Base-by-base conservation (phyloP, 768 basidiomycete species). In the Suillus luteus region DNA sequence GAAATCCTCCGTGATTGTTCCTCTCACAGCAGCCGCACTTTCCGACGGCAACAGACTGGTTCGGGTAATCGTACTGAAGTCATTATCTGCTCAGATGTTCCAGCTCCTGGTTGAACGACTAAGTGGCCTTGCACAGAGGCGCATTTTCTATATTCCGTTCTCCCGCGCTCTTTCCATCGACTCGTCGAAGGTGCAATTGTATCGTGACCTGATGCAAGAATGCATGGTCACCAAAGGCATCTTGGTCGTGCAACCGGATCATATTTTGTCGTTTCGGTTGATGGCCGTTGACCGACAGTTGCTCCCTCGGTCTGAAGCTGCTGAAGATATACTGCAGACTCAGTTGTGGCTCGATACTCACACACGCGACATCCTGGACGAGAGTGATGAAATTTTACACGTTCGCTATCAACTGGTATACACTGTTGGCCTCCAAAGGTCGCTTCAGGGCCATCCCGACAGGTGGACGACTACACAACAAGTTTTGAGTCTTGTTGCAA, bases 1-100 rank as follows among this genome's bases (percentile, higher is more conserved):
- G 4, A 76, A 75, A 49, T 74, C 75, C 12, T 75, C 72, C 0
- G 75, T 67, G 12, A 76, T 76, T n/a, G 64, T 76, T 5, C 73
- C 73, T 3, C 67, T 74, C 22, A 65, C 65, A 35, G 59, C 67
- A 5, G 64, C 74, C 0, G 61, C 69, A 14, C 66, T 74, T 35
- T 68, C 75, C 0, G 55, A 71, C 57, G 70, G 75, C n/a, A 38
- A 67, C 9, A 65, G 57, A 17, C 51, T 75, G 7, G 69, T 76
- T 24, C 69, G 75, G 31, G 66, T 75, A 22, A 61, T 76, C 12
- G 73, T 73, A 17, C 67, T 70, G 41, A 74, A 74, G 52, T 70
- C 73, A 1, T 62, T 75, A n/a, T 58, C 60, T 15, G 64, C 60
- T 22, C 73, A 71, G 33, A 76, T 74, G 71, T 72, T 76, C 49